Conservation (phyloP, 78 protist genomes). For the Chrysochromulina parva region DNA sequence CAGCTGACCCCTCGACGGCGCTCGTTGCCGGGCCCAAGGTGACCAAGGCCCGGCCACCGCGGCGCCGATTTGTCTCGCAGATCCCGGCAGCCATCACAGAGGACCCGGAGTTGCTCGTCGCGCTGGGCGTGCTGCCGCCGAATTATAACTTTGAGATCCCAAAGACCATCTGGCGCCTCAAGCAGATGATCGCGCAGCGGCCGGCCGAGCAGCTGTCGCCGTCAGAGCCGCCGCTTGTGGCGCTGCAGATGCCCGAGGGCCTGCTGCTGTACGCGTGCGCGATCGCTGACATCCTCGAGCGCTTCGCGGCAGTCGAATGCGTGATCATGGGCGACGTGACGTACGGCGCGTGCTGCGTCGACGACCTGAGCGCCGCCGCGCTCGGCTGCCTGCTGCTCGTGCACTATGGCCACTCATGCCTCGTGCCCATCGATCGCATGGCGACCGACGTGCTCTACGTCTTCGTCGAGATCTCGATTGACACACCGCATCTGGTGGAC, state of each 20-base stretch:
- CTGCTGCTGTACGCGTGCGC: conserved; percentile 87
- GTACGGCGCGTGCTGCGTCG: conserved; percentile 99
- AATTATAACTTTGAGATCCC: conserved; percentile 95
- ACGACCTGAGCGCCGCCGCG: conserved; percentile 90
- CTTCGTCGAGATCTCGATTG: conserved; percentile 44
- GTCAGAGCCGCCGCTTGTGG: conserved; percentile 61
- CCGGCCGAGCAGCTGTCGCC: too few species aligned
- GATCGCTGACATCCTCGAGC: conserved; percentile 84
- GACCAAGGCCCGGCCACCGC: neutral
- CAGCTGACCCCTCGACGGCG: too few species aligned
- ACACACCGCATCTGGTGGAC: neutral
- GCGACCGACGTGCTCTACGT: conserved; percentile 33
- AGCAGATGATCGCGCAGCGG: neutral
- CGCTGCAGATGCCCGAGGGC: conserved; percentile 98
- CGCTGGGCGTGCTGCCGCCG: conserved; percentile 68
- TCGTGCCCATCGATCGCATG: conserved; percentile 48
- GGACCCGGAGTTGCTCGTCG: conserved; percentile 42
- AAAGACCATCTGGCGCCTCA: conserved; percentile 87
- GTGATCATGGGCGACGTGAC: conserved; percentile 97
- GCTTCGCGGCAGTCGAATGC: conserved; percentile 67
- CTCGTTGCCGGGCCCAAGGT: too few species aligned
- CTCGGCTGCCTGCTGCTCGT: conserved; percentile 93
- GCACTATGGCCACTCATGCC: conserved; percentile 97
- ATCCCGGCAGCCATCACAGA: conserved; percentile 60
- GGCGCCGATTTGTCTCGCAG: neutral